A percentile compares a stretch with the other conserved stretches of the same genome.
Evolutionary conservation across 2,329 filamentous ascomycete species (phyloP).

Genomic region (Coniella lustricola): DNA sequence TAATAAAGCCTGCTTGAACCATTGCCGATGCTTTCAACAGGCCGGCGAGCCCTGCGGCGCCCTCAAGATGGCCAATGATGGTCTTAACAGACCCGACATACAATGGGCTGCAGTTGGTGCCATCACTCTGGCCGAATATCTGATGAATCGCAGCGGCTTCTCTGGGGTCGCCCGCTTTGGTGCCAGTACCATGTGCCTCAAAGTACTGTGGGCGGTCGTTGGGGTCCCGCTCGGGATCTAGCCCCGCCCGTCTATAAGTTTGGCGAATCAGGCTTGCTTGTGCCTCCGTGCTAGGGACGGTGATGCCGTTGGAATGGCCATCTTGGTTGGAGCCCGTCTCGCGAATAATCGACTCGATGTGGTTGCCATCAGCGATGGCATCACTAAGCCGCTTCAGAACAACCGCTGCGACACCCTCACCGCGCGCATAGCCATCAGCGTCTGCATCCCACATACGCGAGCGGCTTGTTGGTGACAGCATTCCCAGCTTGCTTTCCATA

Average conservation of each 20-base stretch:
- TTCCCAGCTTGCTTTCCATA: constrained; percentile 29
- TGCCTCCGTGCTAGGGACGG: constrained; percentile 35
- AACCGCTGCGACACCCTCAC: constrained; percentile 41
- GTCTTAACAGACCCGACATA: constrained; percentile 28
- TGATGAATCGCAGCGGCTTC: constrained; percentile 29
- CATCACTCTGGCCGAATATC: neutral
- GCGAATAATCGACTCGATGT: constrained; percentile 34
- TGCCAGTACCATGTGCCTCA: constrained; percentile 30
- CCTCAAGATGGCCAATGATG: constrained; percentile 35
- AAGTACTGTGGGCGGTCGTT: constrained; percentile 33
- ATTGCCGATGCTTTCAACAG: constrained; percentile 30
- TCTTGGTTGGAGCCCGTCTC: constrained; percentile 35
- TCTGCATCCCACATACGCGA: constrained; percentile 36
- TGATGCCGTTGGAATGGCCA: constrained; percentile 35
- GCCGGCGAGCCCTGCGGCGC: constrained; percentile 33
- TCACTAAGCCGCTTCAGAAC: constrained; percentile 38
- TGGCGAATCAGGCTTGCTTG: constrained; percentile 33
- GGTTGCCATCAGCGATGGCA: constrained; percentile 38
- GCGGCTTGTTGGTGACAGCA: constrained; percentile 30
- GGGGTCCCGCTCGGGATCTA: constrained; percentile 29
- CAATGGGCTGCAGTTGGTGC: constrained; percentile 5
- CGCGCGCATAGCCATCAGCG: constrained; percentile 45
- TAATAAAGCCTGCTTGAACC: constrained; percentile 28
- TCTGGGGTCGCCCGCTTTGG: constrained; percentile 18
- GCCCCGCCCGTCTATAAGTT: too few species aligned